A percentile compares a stretch with the other conserved stretches of the same genome.
Evolutionary conservation across 1,139 yeast genomes (phyloP).

Genomic region (Candida albicans): DNA sequence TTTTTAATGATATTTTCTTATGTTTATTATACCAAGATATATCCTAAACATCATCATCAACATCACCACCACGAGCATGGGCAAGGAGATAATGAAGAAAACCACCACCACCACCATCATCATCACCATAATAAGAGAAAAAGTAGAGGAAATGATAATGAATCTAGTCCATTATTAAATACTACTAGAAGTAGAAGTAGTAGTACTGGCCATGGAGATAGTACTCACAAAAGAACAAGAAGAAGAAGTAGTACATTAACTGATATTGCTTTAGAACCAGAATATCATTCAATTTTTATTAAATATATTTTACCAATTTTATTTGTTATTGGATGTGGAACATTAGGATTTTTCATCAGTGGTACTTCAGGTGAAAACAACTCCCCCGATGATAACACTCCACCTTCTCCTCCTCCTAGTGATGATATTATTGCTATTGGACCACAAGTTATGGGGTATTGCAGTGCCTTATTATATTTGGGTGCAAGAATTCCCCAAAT

Average conservation of each 20-base stretch:
- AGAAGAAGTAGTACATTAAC: conserved; percentile 47
- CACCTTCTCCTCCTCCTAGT: conserved; percentile 11
- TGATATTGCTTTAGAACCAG: conserved; percentile 45
- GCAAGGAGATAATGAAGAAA: conserved; percentile 3
- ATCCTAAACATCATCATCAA: conserved; percentile 34
- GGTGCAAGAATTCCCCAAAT: conserved; percentile 84
- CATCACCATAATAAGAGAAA: conserved; percentile 5
- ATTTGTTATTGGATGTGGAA: conserved; percentile 69
- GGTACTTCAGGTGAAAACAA: no score
- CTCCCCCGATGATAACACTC: no score
- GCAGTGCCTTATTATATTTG: conserved; percentile 67
- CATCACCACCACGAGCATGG: conserved; percentile 7
- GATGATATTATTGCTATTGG: conserved; percentile 42
- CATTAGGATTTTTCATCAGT: conserved; percentile 54
- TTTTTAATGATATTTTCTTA: conserved; percentile 61
- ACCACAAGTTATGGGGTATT: conserved; percentile 71
- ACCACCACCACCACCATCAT: conserved; percentile 4
- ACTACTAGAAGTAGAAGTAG: not conserved
- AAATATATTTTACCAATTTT: conserved; percentile 59
- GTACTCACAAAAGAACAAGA: conserved; percentile 22
- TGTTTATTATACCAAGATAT: conserved; percentile 51
- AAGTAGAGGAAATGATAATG: not conserved
- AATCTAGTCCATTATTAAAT: no score
- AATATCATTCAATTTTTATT: conserved; percentile 45
- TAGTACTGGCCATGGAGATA: conserved; percentile 2